A percentile compares a stretch with the other conserved stretches of the same genome.
Conservation (phyloP, 495 filamentous ascomycete genomes). For the Copromyces sp. region DNA sequence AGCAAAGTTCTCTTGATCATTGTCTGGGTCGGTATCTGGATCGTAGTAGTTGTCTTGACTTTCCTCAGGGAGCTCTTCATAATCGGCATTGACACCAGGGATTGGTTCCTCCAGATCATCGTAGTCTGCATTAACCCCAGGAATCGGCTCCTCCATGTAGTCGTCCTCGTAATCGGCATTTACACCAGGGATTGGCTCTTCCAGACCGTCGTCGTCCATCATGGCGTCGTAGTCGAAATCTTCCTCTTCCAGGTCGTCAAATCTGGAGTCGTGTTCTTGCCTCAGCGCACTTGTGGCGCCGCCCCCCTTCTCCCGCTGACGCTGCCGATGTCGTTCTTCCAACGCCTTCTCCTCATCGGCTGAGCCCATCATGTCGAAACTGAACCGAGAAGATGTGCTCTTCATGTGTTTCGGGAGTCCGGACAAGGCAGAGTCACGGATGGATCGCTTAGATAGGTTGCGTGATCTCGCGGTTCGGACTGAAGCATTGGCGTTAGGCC, state of each 20-base stretch:
- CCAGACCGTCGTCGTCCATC: slow-evolving; percentile 61
- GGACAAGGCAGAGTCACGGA: slow-evolving; percentile 33
- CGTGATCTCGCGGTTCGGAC: slow-evolving; percentile 20
- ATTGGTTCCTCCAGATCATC: slow-evolving; percentile 58
- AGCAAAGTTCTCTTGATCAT: slow-evolving; percentile 43
- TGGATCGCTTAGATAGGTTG: slow-evolving; percentile 28
- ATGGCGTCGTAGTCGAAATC: slow-evolving; percentile 58
- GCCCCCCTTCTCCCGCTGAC: slow-evolving; percentile 46
- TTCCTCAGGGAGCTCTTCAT: slow-evolving; percentile 32
- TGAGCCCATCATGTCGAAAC: slow-evolving; percentile 85
- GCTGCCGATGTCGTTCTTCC: slow-evolving; percentile 75
- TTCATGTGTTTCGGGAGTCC: slow-evolving; percentile 66
- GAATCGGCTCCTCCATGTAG: slow-evolving; percentile 22
- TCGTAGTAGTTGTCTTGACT: slow-evolving; percentile 8
- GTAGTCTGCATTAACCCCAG: slow-evolving; percentile 22
- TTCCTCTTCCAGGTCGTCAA: slow-evolving; percentile 58
- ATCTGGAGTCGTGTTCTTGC: slow-evolving; percentile 29
- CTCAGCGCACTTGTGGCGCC: background rate
- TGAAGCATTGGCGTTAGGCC: slow-evolving; percentile 12
- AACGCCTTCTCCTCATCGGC: slow-evolving; percentile 70
- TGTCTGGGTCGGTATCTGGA: slow-evolving; percentile 27
- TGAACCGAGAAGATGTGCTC: slow-evolving; percentile 81
- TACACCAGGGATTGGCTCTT: slow-evolving; percentile 68
- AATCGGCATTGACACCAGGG: slow-evolving; percentile 62
- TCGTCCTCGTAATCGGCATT: slow-evolving; percentile 55